Evolutionary conservation across 2,329 filamentous ascomycete species (phyloP), one percentile per base, ranked within the genome.

Genomic region (Hypoxylon sp.): DNA sequence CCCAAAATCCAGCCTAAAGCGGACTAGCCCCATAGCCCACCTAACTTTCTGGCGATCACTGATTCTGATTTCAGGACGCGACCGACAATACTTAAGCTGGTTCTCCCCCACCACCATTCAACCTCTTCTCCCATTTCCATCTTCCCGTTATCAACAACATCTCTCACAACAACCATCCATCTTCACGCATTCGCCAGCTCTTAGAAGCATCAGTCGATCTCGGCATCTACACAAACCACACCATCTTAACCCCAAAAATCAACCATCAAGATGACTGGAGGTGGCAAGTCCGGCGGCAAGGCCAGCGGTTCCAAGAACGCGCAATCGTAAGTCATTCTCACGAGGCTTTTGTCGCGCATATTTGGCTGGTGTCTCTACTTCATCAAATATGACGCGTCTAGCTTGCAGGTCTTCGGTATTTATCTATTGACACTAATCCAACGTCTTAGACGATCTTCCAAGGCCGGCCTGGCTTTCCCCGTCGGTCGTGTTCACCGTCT

Each of bases 201-300:
- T 68, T 69, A 67, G 8, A 17, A 74, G 71, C 72, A 75, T 65
- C 62, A 54, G 57, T 67, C 57, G 58, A 66, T 57, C 65, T 46
- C 67, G 70, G 72, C 68, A 64, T 65, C 46, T 53, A 60, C 69
- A 52, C 65, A 46, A 71, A 50, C 67, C 50, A 61, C 15, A 31
- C 57, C 55, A 67, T 50, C 69, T 68, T 75, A 44, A 44, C 75
- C 75, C 70, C 77, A 76, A 71, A 74, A 76, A 79, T 72, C 75
- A 74, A 79, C 75, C 74, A 81, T 89, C 91, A 98, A 93, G 92
- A 99, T 99, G 96, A 97, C 96, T 93, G 95, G 95, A 90, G 95
- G 95, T 85, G 96, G 96, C 86, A 99, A 99, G 88, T 98, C 95
- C 87, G 96, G 96, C 86, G 96, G 96, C 91, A 98, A 98, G 92